Conservation (phyloP, 1,139 yeast genomes). For the Saccharomycopsis hybrid region DNA sequence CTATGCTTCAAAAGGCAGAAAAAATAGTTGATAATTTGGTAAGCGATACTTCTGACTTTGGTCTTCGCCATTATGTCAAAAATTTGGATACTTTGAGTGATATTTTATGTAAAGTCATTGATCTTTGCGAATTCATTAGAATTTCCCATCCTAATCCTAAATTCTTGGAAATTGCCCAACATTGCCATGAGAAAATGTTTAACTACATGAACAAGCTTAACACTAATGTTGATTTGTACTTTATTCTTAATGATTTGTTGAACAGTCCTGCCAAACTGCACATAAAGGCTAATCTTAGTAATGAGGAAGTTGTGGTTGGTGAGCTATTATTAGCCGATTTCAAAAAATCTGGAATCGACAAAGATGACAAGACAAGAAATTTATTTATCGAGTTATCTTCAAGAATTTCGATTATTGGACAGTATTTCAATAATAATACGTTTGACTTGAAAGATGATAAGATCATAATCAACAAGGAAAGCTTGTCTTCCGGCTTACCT, state of each 20-base stretch:
- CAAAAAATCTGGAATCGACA: slow-evolving; percentile 82
- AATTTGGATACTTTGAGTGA: slow-evolving; percentile 83
- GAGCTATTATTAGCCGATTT: slow-evolving; percentile 76
- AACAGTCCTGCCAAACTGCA: slow-evolving; percentile 30
- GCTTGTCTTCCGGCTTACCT: slow-evolving; percentile 21
- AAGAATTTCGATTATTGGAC: slow-evolving; percentile 75
- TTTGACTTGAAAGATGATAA: slow-evolving; percentile 37
- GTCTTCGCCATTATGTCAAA: slow-evolving; percentile 48
- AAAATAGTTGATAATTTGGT: slow-evolving; percentile 51
- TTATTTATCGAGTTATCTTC: slow-evolving; percentile 76
- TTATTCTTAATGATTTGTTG: slow-evolving; percentile 51
- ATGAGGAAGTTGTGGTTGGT: slow-evolving; percentile 82
- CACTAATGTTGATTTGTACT: slow-evolving; percentile 71
- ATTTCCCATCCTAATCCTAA: slow-evolving; percentile 74
- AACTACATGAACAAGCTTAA: slow-evolving; percentile 91
- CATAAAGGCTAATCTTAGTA: slow-evolving; percentile 37
- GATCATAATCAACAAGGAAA: slow-evolving; percentile 26
- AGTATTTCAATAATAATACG: slow-evolving; percentile 60
- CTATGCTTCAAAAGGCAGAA: slow-evolving; percentile 60
- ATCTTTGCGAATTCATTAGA: slow-evolving; percentile 86
- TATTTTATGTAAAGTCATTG: slow-evolving; percentile 84
- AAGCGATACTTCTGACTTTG: slow-evolving; percentile 39
- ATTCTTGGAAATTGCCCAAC: slow-evolving; percentile 78
- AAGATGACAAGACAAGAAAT: slow-evolving; percentile 57
- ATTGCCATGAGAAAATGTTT: slow-evolving; percentile 81